These are phyloP conservation scores for Aspergillus costaricaensis DNA, from an alignment of 2,329 filamentous ascomycete species.

Conservation along the genomic window DNA sequence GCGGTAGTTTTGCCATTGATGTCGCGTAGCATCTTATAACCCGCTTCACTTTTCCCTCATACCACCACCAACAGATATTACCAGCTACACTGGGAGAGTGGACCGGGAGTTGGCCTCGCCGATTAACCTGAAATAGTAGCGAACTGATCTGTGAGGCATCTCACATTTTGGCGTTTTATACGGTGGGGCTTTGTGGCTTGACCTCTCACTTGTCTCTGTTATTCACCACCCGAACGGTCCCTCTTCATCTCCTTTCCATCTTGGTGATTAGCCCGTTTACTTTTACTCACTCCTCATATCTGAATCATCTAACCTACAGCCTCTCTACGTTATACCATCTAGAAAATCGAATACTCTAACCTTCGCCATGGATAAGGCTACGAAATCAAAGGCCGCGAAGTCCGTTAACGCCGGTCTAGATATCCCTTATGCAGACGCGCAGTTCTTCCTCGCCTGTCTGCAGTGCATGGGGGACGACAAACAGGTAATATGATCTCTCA, in stretches of 20 bases:
- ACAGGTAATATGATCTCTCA: constrained; percentile 13
- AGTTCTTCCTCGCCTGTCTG: constrained; percentile 32
- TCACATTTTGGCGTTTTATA: not conserved
- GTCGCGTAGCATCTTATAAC: too few species aligned
- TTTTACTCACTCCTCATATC: not conserved
- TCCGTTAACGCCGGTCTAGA: constrained; percentile 4
- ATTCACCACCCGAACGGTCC: not conserved
- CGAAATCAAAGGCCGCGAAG: not conserved
- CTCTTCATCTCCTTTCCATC: not conserved
- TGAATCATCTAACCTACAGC: too few species aligned
- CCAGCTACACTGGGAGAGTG: not conserved
- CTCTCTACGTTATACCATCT: not conserved
- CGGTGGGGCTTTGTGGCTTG: not conserved
- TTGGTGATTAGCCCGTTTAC: not conserved
- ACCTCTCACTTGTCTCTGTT: not conserved
- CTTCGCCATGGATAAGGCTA: constrained; percentile 8
- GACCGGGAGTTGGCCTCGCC: not conserved
- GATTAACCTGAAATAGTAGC: not conserved
- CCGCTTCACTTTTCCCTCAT: not conserved
- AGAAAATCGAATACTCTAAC: not conserved
- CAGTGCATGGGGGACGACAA: constrained; percentile 22
- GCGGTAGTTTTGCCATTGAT: too few species aligned
- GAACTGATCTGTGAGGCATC: not conserved
- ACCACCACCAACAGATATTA: not conserved
- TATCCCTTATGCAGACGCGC: constrained; percentile 13